phyloP scores from a whole-genome alignment of 495 filamentous ascomycete species.

The Podospora bellae-mahoneyi region DNA sequence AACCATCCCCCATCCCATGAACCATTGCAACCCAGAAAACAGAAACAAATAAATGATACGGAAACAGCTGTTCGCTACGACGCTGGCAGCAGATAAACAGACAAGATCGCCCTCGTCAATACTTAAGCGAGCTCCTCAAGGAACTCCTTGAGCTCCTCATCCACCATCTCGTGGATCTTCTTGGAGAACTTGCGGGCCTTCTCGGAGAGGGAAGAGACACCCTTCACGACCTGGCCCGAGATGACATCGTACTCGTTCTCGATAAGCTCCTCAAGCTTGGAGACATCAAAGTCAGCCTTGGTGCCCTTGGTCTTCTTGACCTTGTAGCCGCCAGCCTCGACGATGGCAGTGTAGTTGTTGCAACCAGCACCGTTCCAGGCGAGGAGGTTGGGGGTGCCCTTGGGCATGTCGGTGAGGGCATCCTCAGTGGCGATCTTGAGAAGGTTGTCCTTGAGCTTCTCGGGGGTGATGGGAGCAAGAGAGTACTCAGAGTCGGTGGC shows the following conservation, averaged over 20 bases:
- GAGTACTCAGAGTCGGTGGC: constrained; percentile 82
- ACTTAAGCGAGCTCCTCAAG: constrained; percentile 57
- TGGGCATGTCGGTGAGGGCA: constrained; percentile 78
- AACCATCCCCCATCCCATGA: constrained; percentile 24
- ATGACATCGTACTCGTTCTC: constrained; percentile 55
- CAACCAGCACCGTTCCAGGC: constrained; percentile 98
- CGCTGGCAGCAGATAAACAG: not conserved
- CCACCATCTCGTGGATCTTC: constrained; percentile 54
- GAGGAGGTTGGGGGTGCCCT: constrained; percentile 78
- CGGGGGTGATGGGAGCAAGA: constrained; percentile 83
- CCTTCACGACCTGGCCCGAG: constrained; percentile 52
- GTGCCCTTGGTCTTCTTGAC: constrained; percentile 36
- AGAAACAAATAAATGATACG: constrained; percentile 5
- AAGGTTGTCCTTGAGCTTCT: constrained; percentile 87
- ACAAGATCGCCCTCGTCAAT: constrained; percentile 3
- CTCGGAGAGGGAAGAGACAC: constrained; percentile 40
- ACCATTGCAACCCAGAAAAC: constrained; percentile 20
- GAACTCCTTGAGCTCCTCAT: constrained; percentile 67
- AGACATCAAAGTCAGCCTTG: constrained; percentile 32
- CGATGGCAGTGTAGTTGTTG: constrained; percentile 83
- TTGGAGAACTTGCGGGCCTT: constrained; percentile 49
- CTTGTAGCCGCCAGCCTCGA: constrained; percentile 63
- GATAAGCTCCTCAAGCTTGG: constrained; percentile 59
- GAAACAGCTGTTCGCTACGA: constrained; percentile 18
- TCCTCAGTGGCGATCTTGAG: constrained; percentile 78